Conservation (phyloP, 805 yeast genomes). For the Clavispora carvajalis region DNA sequence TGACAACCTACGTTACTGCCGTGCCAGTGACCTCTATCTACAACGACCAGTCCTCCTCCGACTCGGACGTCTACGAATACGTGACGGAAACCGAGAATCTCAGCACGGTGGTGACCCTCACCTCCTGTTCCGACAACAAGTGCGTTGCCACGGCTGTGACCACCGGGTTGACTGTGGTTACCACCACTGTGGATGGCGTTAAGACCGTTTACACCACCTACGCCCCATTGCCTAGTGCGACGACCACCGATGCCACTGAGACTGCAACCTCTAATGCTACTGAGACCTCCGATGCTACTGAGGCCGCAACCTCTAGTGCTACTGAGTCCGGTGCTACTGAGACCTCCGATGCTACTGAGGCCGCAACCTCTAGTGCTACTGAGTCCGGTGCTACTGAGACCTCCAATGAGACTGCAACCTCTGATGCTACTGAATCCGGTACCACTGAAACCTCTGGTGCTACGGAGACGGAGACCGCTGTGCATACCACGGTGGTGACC, state of each 20-base stretch:
- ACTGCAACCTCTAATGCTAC: constrained; percentile 11
- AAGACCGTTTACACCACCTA: constrained; percentile 38
- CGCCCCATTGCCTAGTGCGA: constrained; percentile 21
- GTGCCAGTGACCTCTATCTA: constrained; percentile 20
- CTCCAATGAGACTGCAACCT: constrained; percentile 4
- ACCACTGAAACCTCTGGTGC: constrained; percentile 8
- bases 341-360: constrained; percentile 9
- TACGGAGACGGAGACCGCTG: background rate
- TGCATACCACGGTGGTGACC: constrained; percentile 22
- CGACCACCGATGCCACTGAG: constrained; percentile 1
- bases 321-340: constrained; percentile 10
- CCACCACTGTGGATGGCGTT: constrained; percentile 29
- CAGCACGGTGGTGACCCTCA: constrained; percentile 19
- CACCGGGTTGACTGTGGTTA: constrained; percentile 20
- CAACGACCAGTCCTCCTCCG: constrained; percentile 4
- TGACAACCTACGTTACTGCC: constrained; percentile 33
- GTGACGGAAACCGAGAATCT: constrained; percentile 8
- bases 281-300: constrained; percentile 12
- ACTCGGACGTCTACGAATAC: constrained; percentile 1
- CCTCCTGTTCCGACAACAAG: constrained; percentile 24
- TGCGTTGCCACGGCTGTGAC: constrained; percentile 23
- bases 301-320: constrained; percentile 4
- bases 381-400: constrained; percentile 11
- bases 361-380: constrained; percentile 2
- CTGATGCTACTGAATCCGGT: constrained; percentile 4